phyloP scores from a whole-genome alignment of 2,329 filamentous ascomycete species.

The Diaporthe longicolla region DNA sequence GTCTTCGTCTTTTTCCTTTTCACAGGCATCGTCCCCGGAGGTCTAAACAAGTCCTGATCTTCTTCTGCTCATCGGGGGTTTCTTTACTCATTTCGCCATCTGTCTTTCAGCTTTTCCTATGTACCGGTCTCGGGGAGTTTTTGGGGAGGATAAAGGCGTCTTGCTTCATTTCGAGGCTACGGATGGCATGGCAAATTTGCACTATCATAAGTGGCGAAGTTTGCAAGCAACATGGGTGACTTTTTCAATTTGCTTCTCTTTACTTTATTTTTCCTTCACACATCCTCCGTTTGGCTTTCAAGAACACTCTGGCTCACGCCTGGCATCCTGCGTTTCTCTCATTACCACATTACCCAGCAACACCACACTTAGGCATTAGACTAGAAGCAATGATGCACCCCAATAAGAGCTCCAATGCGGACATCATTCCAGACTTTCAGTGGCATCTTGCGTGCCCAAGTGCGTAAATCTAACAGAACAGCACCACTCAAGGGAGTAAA shows the following conservation, averaged over 20 bases:
- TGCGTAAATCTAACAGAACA: neutral
- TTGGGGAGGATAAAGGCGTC: neutral
- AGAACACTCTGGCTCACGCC: slow-evolving; percentile 32
- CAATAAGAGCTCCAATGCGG: neutral
- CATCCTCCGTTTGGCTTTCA: neutral
- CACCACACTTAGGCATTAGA: slow-evolving; percentile 12
- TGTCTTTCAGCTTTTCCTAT: slow-evolving; percentile 8
- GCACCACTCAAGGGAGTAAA: neutral
- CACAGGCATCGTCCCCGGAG: neutral
- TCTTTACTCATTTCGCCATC: neutral
- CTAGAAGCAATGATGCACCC: neutral
- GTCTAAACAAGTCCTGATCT: neutral
- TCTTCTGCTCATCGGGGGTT: neutral
- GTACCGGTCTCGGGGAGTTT: neutral
- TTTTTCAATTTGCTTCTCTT: neutral
- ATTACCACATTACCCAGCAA: neutral
- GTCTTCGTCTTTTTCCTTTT: neutral
- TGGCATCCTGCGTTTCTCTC: slow-evolving; percentile 12
- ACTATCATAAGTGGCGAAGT: neutral
- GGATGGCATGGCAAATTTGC: neutral
- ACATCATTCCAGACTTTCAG: neutral
- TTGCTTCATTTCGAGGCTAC: neutral
- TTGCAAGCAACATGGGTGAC: neutral
- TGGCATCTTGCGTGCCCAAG: neutral
- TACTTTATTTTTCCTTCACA: neutral